Conservation (phyloP, 225 moss, liverwort and hornwort species). For the Physcomitrellopsis africana region DNA sequence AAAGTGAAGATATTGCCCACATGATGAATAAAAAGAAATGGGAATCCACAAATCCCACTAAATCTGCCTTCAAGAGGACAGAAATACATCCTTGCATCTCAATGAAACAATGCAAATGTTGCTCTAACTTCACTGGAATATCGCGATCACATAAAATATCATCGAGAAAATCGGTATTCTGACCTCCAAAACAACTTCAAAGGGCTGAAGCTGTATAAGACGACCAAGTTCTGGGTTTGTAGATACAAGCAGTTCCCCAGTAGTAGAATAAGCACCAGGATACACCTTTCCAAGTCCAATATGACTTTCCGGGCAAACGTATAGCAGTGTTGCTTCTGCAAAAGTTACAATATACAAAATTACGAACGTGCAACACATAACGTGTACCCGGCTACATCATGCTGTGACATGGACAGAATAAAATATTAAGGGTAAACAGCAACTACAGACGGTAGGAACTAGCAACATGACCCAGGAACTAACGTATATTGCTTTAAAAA, state of each 20-base stretch:
- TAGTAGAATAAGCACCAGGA: conserved; percentile 80
- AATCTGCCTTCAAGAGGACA: neutral
- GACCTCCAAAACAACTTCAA: conserved; percentile 96
- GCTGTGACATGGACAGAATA: neutral
- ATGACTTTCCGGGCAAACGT: conserved; percentile 92
- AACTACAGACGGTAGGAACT: neutral
- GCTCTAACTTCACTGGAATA: neutral
- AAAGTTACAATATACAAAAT: conserved; percentile 19
- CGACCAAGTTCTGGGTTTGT: conserved; percentile 91
- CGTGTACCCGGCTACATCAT: conserved; percentile 1
- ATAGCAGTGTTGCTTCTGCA: conserved; percentile 90
- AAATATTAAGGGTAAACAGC: conserved; percentile 7
- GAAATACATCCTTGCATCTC: conserved; percentile 10
- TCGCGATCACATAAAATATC: conserved; percentile 10
- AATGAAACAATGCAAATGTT: neutral
- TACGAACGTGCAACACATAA: conserved; percentile 23
- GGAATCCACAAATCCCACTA: neutral
- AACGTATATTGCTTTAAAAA: too few species aligned
- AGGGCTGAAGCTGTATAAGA: conserved; percentile 76
- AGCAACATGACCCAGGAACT: too few species aligned
- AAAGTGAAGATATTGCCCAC: neutral
- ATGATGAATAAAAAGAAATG: neutral
- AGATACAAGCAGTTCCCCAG: conserved; percentile 86
- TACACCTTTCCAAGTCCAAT: conserved; percentile 93
- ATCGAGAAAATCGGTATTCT: conserved; percentile 15